Conservation (phyloP, 129 eudicot genomes). For the Smallanthus sonchifolius region DNA sequence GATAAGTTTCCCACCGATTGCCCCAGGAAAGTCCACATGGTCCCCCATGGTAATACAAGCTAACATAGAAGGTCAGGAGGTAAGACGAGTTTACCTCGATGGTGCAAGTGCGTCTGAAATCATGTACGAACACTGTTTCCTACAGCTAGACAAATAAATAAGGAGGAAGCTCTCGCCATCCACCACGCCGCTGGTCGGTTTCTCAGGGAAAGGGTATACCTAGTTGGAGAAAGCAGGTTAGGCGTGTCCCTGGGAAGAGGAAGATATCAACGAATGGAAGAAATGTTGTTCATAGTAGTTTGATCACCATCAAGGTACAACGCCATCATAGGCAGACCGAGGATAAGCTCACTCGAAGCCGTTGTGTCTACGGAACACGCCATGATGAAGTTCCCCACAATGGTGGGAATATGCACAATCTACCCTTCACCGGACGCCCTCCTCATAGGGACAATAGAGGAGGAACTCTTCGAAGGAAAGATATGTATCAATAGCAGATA, state of each 20-base stretch:
- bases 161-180: not conserved
- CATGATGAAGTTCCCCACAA: not conserved
- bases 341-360: not conserved
- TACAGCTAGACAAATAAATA: not conserved
- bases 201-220: not conserved
- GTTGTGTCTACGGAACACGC: not conserved
- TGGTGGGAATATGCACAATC: too few relatives aligned
- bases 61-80: too few relatives aligned
- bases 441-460: fast-evolving
- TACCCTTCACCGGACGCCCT: too few relatives aligned
- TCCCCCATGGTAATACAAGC: too few relatives aligned
- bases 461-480: too few relatives aligned
- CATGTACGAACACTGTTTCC: not conserved
- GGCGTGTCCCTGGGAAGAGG: too few relatives aligned
- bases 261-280: too few relatives aligned
- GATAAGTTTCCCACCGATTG: too few relatives aligned
- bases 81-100: not conserved
- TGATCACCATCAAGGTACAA: not conserved
- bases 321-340: not conserved
- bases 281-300: not conserved
- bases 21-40: too few relatives aligned
- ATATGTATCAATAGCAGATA: not conserved
- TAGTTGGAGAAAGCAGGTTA: not conserved
- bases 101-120: not conserved
- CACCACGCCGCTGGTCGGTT: not conserved